Base-by-base conservation (phyloP, 495 filamentous ascomycete genomes). In the Neurospora hispaniola region DNA sequence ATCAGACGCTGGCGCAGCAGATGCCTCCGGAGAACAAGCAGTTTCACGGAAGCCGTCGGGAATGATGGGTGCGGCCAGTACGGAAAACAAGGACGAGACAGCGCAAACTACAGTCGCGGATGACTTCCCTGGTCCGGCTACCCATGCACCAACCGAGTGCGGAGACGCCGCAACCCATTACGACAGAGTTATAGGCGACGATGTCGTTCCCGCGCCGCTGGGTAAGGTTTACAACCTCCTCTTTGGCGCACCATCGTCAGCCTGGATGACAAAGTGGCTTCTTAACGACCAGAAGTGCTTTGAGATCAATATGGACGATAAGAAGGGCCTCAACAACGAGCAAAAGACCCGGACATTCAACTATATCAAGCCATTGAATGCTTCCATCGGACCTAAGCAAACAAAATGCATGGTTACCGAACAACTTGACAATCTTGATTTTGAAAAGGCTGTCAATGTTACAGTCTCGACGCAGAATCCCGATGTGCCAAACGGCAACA, bases 401-500 rank as follows among this genome's bases (percentile, higher is more conserved):
- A 99, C 96, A 38, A 98, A 97, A 79, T 98, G 96, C 80, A 90
- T 96, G 73, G 93, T 92, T 70, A 94, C 89, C 3, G 92, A 97
- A 82, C 90, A 84, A 27, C 77, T 99, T 18, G 93, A 97, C 72
- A 84, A 87, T 69, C 81, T 96, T 70, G 95, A 99, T 79, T 82
- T 97, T 8, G 96, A 99, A 71, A 96, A 94, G 80, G 88, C 92
- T 10, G 88, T 96, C 70, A 90, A 90, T 5, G 89, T 98, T 20
- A 90, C 90, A 0, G 86, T 94, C 10, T 87, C 85, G 69, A 98
- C 94, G 5, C 93, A 96, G 76, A 99, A 92, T 16, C 96, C 96
- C 0, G 96, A 99, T 80, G 96, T 99, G 4, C 96, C 96, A 9
- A 97, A 89, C 78, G 96, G 96, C 18, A 97, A 94, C 81, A 88